Percentiles rank a stretch among this genome's conserved stretches.
Evolutionary conservation across 129 eudicot genomes (phyloP).

Genomic region (Glebionis coronaria): DNA sequence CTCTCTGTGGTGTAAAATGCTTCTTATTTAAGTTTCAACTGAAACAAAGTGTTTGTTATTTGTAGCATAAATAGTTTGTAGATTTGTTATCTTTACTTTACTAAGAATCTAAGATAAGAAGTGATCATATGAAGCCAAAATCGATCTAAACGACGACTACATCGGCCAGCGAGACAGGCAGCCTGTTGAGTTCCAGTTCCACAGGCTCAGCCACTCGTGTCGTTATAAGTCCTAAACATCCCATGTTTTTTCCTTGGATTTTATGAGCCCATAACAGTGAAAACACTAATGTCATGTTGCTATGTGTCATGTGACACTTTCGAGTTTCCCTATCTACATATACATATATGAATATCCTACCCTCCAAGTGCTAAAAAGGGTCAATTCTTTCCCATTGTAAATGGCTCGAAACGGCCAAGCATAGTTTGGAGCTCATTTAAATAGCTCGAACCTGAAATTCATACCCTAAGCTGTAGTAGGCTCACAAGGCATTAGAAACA

Average conservation of each 20-base stretch:
- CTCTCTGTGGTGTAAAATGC: not conserved
- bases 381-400: not conserved
- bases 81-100: not conserved
- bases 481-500: no score
- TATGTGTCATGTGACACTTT: slow-evolving; percentile 8
- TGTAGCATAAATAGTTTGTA: no score
- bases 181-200: slow-evolving; percentile 12
- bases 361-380: slow-evolving; percentile 6
- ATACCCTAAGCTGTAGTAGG: no score
- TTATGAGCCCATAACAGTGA: slow-evolving; percentile 21
- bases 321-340: not conserved
- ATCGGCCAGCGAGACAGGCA: not conserved
- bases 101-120: no score
- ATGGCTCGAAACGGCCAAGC: no score
- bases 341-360: not conserved
- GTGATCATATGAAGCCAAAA: not conserved
- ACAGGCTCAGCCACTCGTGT: slow-evolving; percentile 22
- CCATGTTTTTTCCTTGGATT: slow-evolving; percentile 28
- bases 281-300: slow-evolving; percentile 17
- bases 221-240: slow-evolving; percentile 10
- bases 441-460: no score
- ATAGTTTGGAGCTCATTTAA: no score
- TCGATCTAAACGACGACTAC: slow-evolving; percentile 1
- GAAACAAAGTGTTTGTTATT: not conserved
- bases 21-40: not conserved